Percentiles rank a stretch among this genome's conserved stretches.
phyloP scores from a whole-genome alignment of 2,329 filamentous ascomycete species.

The Dryadomyces sulphureus region DNA sequence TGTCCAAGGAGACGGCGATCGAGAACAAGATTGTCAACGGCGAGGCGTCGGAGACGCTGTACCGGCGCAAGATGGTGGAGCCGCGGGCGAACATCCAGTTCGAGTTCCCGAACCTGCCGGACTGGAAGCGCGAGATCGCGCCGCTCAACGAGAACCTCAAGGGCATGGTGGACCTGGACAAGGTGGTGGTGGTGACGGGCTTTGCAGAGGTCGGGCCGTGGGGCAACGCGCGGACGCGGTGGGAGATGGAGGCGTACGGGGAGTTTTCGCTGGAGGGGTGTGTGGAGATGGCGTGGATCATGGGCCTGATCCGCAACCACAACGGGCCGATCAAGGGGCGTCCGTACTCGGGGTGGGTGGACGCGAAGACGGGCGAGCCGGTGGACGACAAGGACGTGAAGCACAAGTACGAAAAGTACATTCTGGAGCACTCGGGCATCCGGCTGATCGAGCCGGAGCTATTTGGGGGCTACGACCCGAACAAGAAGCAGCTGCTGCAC shows the following conservation, averaged over 20 bases:
- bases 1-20: slow-evolving; percentile 87
- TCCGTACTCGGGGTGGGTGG: slow-evolving; percentile 93
- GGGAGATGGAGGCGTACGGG: slow-evolving; percentile 98
- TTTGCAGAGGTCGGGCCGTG: slow-evolving; percentile 94
- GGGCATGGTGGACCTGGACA: slow-evolving; percentile 97
- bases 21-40: slow-evolving; percentile 98
- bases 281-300: slow-evolving; percentile 99
- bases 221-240: slow-evolving; percentile 95
- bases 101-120: slow-evolving; percentile 77
- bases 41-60: slow-evolving; percentile 77
- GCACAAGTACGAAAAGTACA: slow-evolving; percentile 90
- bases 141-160: slow-evolving; percentile 79
- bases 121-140: slow-evolving; percentile 84
- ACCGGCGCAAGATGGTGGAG: slow-evolving; percentile 87
- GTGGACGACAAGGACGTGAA: slow-evolving; percentile 98
- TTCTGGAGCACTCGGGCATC: slow-evolving; percentile 92
- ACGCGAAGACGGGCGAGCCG: slow-evolving; percentile 83
- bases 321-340: slow-evolving; percentile 93
- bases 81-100: slow-evolving; percentile 97
- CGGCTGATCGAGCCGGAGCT: slow-evolving; percentile 95
- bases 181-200: slow-evolving; percentile 93
- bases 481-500: slow-evolving; percentile 96
- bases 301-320: slow-evolving; percentile 98
- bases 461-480: slow-evolving; percentile 92
- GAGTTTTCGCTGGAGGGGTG: slow-evolving; percentile 96